Conservation (phyloP, 441 rosid genomes). For the Bocquillonia castaneifolia region DNA sequence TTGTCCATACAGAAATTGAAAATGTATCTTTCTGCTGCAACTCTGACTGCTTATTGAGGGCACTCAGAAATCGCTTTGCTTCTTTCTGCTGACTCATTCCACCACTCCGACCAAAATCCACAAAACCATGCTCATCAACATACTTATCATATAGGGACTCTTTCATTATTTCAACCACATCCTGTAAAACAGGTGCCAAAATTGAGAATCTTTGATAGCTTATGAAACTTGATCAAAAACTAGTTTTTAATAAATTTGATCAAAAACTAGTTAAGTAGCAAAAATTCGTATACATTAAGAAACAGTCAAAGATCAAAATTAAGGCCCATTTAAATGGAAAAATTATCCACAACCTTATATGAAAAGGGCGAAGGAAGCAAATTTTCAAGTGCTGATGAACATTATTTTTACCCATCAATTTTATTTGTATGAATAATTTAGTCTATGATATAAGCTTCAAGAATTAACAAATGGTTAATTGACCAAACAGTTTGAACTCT, state of each 20-base stretch:
- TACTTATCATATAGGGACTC: conserved; percentile 88
- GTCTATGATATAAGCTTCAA: background rate
- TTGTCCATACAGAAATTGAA: conserved; percentile 66
- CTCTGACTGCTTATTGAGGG: conserved; percentile 85
- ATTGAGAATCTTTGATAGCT: background rate
- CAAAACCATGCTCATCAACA: conserved; percentile 88
- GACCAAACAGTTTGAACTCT: background rate
- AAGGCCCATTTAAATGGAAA: background rate
- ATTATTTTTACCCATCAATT: background rate
- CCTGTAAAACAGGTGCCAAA: conserved; percentile 43
- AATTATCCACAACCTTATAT: background rate
- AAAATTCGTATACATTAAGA: background rate
- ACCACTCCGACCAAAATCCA: conserved; percentile 92
- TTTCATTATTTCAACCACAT: conserved; percentile 95
- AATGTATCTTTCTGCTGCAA: conserved; percentile 87
- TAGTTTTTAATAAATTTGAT: background rate
- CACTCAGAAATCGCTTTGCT: conserved; percentile 89
- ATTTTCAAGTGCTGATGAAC: background rate
- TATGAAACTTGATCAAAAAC: background rate
- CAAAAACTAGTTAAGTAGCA: background rate
- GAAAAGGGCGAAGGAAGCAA: background rate
- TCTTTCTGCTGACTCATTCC: conserved; percentile 99
- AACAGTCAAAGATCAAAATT: background rate
- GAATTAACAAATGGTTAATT: background rate
- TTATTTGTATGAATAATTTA: background rate